Evolutionary conservation across 202 grass and related monocot genomes (phyloP).

Genomic region (Panicum hallii): DNA sequence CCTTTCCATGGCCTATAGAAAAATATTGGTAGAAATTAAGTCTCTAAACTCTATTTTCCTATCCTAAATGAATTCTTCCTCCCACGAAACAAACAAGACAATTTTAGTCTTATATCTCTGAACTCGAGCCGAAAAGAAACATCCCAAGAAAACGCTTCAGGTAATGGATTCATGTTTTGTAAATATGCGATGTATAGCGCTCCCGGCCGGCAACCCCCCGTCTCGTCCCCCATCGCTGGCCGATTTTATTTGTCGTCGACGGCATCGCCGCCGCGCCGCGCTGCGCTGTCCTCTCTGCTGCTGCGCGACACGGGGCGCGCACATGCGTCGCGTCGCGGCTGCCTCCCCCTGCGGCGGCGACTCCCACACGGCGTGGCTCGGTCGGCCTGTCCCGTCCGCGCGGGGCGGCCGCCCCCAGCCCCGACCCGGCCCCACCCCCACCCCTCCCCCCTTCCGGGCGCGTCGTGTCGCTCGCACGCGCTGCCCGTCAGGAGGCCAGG

Average conservation of each 20-base stretch:
- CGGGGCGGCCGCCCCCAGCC: not conserved
- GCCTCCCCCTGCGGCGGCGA: conserved; percentile 10
- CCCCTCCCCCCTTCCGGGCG: not conserved
- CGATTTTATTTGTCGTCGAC: not conserved
- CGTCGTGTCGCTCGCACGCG: not conserved
- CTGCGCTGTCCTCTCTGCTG: not conserved
- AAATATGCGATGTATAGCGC: no score
- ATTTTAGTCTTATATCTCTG: no score
- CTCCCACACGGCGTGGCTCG: conserved; percentile 12
- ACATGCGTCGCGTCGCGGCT: conserved; percentile 7
- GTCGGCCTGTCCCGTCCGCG: conserved; percentile 6
- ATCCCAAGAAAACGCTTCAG: no score
- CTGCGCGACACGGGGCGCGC: conserved; percentile 6
- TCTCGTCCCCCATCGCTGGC: not conserved
- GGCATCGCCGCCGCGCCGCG: not conserved
- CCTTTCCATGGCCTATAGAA: no score
- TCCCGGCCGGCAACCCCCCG: no score
- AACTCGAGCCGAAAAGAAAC: no score
- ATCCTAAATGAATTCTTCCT: no score
- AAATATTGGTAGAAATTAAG: no score
- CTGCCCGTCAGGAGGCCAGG: not conserved
- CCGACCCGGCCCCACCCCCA: no score
- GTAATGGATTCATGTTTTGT: no score
- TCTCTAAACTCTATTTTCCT: no score
- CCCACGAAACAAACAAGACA: no score